Evolutionary conservation across 257 asterid species (phyloP).

Genomic region (Thymus mandschuricus): DNA sequence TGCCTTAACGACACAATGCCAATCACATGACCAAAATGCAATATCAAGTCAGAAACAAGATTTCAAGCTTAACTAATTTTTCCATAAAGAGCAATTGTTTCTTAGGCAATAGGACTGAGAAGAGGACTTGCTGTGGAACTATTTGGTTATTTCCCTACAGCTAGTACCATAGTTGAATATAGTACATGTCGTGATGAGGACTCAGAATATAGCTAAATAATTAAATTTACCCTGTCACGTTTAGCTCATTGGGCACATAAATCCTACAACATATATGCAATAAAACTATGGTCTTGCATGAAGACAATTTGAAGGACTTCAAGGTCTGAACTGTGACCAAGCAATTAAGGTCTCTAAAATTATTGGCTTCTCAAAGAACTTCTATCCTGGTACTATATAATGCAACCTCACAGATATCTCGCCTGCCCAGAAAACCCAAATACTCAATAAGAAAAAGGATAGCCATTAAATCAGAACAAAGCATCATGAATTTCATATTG

Average conservation of each 20-base stretch:
- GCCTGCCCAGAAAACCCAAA: constrained; percentile 19
- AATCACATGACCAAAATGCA: neutral
- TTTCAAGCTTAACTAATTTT: neutral
- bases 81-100: constrained; percentile 1
- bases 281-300: neutral
- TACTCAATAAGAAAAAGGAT: constrained; percentile 7
- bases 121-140: neutral
- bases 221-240: neutral
- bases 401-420: neutral
- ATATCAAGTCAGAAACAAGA: neutral
- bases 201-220: too few relatives aligned
- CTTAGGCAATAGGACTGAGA: neutral
- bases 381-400: neutral
- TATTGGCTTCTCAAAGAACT: neutral
- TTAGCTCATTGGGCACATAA: neutral
- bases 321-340: constrained; percentile 3
- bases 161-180: neutral
- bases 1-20: neutral
- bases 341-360: neutral
- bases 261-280: neutral
- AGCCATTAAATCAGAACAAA: constrained; percentile 9
- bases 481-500: neutral
- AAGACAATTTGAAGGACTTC: constrained; percentile 9
- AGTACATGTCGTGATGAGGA: neutral
- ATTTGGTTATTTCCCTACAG: neutral